Conservation (phyloP, 2,329 filamentous ascomycete species). For the Mycogone perniciosa region DNA sequence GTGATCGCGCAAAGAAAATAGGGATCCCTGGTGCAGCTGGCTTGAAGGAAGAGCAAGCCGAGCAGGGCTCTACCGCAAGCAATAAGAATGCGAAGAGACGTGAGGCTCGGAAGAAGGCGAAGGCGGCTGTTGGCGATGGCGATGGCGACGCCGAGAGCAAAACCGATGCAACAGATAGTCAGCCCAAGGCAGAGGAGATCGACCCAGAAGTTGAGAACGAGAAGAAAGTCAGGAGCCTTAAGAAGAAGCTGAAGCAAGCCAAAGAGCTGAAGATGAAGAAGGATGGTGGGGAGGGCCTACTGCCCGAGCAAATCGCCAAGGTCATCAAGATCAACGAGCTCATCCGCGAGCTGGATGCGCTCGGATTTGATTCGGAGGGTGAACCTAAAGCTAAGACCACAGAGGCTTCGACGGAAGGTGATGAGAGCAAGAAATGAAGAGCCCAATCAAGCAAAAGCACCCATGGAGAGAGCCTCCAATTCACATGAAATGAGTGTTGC, state of each 20-base stretch:
- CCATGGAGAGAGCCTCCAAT: not conserved
- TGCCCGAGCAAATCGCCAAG: slow-evolving; percentile 95
- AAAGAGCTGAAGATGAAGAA: slow-evolving; percentile 87
- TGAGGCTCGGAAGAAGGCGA: slow-evolving; percentile 51
- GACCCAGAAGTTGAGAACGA: slow-evolving; percentile 75
- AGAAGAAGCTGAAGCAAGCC: slow-evolving; percentile 93
- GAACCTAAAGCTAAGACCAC: slow-evolving; percentile 41
- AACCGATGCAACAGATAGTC: slow-evolving; percentile 15
- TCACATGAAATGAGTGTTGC: not conserved
- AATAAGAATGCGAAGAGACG: slow-evolving; percentile 83
- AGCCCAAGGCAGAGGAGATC: slow-evolving; percentile 34
- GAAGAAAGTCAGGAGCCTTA: slow-evolving; percentile 85
- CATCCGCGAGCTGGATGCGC: slow-evolving; percentile 73
- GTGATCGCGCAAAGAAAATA: slow-evolving; percentile 59
- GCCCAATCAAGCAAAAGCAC: not conserved
- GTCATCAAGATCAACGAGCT: slow-evolving; percentile 96
- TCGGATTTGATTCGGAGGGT: slow-evolving; percentile 78
- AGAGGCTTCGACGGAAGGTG: slow-evolving; percentile 5
- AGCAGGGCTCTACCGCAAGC: slow-evolving; percentile 44
- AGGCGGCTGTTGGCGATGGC: slow-evolving; percentile 47
- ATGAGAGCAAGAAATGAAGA: slow-evolving; percentile 21
- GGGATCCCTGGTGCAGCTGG: slow-evolving; percentile 67
- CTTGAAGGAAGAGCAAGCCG: slow-evolving; percentile 42
- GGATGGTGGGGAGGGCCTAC: slow-evolving; percentile 71
- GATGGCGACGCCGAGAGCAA: slow-evolving; percentile 43